Evolutionary conservation across 371 early-diverging fungal genomes (phyloP).

Genomic region (Chytridium lagenaria): DNA sequence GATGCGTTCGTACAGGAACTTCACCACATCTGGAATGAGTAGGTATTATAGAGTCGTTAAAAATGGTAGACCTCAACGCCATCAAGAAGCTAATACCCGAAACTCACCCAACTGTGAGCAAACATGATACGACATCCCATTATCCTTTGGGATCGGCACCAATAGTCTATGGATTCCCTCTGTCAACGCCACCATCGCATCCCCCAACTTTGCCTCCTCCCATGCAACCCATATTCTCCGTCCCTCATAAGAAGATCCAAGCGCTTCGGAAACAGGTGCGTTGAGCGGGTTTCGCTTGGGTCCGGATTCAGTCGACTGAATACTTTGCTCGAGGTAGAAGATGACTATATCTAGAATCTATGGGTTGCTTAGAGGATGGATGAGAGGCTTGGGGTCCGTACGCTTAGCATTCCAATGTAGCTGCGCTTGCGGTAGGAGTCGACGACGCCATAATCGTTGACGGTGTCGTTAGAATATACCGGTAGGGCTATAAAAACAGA

Average conservation of each 20-base stretch:
- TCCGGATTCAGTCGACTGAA: not conserved
- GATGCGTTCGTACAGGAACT: not conserved
- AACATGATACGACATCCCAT: slow-evolving; percentile 6
- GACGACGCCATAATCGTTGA: not conserved
- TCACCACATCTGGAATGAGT: slow-evolving; percentile 6
- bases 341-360: slow-evolving; percentile 13
- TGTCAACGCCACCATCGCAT: slow-evolving; percentile 11
- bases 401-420: slow-evolving; percentile 19
- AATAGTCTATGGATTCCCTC: slow-evolving; percentile 14
- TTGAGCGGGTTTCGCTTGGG: not conserved
- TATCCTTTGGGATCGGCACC: slow-evolving; percentile 1
- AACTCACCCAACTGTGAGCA: slow-evolving; percentile 16
- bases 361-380: not conserved
- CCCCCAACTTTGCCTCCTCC: slow-evolving; percentile 1
- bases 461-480: slow-evolving; percentile 7
- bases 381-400: no score
- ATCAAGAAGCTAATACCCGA: not conserved
- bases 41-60: not conserved
- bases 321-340: slow-evolving; percentile 1
- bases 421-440: not conserved
- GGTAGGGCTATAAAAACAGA: slow-evolving; percentile 5
- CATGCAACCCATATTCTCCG: slow-evolving; percentile 9
- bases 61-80: not conserved
- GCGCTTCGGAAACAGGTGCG: not conserved
- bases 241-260: slow-evolving; percentile 8